These are phyloP conservation scores for Nakaseomyces kungkrabaensis DNA, from an alignment of 1,139 yeast genomes.

Conservation along the genomic window DNA sequence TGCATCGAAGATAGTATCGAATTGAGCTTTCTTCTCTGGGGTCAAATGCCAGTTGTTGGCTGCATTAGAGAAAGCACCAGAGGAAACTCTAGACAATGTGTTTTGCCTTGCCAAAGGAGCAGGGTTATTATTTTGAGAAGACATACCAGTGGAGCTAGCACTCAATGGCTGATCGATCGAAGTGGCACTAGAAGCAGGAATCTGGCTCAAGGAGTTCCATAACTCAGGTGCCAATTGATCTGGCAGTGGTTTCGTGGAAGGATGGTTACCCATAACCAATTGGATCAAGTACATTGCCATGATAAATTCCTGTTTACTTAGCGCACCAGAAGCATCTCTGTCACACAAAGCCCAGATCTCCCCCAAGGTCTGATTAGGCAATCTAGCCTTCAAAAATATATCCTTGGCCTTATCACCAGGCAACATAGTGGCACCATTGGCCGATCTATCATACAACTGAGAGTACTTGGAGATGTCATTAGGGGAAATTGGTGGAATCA, in stretches of 20 bases:
- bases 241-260: constrained; percentile 61
- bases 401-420: constrained; percentile 72
- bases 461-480: constrained; percentile 63
- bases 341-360: constrained; percentile 88
- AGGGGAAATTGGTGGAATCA: constrained; percentile 51
- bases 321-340: constrained; percentile 58
- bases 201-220: constrained; percentile 45
- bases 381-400: constrained; percentile 78
- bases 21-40: constrained; percentile 63
- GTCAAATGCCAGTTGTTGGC: constrained; percentile 62
- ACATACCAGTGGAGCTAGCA: constrained; percentile 28
- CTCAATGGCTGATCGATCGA: constrained; percentile 41
- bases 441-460: constrained; percentile 61
- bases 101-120: constrained; percentile 19
- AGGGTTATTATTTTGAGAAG: constrained; percentile 7
- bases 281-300: constrained; percentile 95
- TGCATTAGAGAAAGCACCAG: constrained; percentile 43
- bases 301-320: constrained; percentile 65
- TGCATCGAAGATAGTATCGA: constrained; percentile 66
- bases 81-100: constrained; percentile 24
- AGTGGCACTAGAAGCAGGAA: constrained; percentile 60
- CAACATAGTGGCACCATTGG: constrained; percentile 38
- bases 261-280: constrained; percentile 58
- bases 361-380: constrained; percentile 68
- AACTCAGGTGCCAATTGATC: constrained; percentile 53